Conservation (phyloP, 148 eudicot species). For the Agrostemma githago region DNA sequence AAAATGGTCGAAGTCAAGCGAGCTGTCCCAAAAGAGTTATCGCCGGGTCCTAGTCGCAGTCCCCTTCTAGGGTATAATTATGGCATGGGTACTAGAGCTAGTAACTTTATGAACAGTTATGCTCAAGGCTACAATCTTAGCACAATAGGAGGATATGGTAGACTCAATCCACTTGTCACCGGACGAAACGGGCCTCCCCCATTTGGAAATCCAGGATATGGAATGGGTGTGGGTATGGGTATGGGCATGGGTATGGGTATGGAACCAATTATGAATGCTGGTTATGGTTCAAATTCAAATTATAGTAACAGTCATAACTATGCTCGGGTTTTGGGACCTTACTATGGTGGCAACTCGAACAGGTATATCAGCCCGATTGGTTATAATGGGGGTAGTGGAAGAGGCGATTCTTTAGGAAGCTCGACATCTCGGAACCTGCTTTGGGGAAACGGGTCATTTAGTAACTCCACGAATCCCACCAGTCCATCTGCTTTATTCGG, state of each 20-base stretch:
- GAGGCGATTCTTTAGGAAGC: conserved; percentile 32
- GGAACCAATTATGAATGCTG: conserved; percentile 50
- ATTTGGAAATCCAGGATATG: conserved; percentile 52
- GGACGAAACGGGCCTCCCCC: conserved; percentile 61
- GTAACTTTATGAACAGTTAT: conserved; percentile 54
- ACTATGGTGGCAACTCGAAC: conserved; percentile 45
- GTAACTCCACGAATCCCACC: conserved; percentile 28
- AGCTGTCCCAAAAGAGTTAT: conserved; percentile 80
- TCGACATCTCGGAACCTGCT: conserved; percentile 45
- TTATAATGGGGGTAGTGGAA: conserved; percentile 23
- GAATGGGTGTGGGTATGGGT: conserved; percentile 38
- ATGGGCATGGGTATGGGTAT: conserved; percentile 47
- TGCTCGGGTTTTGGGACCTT: conserved; percentile 63
- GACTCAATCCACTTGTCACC: conserved; percentile 55
- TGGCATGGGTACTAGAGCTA: conserved; percentile 44
- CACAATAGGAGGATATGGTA: conserved; percentile 58
- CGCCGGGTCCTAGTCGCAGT: conserved; percentile 67
- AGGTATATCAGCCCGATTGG: conserved; percentile 50
- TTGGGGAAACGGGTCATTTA: conserved; percentile 60
- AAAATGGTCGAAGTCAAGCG: conserved; percentile 93
- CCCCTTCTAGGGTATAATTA: conserved; percentile 59
- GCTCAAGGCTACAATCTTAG: conserved; percentile 54
- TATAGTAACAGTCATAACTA: conserved; percentile 47
- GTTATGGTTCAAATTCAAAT: conserved; percentile 48
- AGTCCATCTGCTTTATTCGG: conserved; percentile 43